phyloP scores from a whole-genome alignment of 1,284 basidiomycete species.

The Tylopilus sp. region DNA sequence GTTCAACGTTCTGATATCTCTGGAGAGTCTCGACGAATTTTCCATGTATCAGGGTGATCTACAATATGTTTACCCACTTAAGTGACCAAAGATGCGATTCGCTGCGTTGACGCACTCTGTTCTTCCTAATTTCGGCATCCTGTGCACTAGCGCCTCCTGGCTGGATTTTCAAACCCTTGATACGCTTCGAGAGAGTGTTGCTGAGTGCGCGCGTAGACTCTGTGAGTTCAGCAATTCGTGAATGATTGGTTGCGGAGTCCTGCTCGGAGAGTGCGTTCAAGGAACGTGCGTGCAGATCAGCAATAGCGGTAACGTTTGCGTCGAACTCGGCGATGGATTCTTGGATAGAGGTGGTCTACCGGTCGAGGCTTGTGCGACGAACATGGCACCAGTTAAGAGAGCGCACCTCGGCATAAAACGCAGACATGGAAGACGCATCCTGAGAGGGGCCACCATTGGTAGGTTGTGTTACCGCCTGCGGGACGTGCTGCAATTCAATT shows the following conservation, averaged over 20 bases:
- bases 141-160: conserved; percentile 36
- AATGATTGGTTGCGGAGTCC: conserved; percentile 42
- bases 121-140: conserved; percentile 63
- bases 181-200: conserved; percentile 60
- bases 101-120: conserved; percentile 54
- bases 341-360: conserved; percentile 54
- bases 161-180: conserved; percentile 51
- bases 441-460: conserved; percentile 6
- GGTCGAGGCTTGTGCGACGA: background rate
- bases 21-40: conserved; percentile 70
- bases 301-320: conserved; percentile 54
- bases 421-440: conserved; percentile 26
- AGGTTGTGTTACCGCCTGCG: background rate
- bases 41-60: conserved; percentile 54
- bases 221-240: conserved; percentile 54
- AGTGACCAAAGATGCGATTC: background rate
- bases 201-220: conserved; percentile 61
- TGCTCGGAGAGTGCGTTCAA: conserved; percentile 54
- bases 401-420: conserved; percentile 34
- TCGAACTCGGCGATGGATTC: conserved; percentile 54
- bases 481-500: conserved; percentile 31
- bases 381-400: background rate
- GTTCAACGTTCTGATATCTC: conserved; percentile 81
- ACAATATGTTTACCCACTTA: background rate
- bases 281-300: conserved; percentile 56